These are phyloP conservation scores for Didymella arachidicola DNA, from an alignment of 2,329 filamentous ascomycete genomes.

Conservation along the genomic window DNA sequence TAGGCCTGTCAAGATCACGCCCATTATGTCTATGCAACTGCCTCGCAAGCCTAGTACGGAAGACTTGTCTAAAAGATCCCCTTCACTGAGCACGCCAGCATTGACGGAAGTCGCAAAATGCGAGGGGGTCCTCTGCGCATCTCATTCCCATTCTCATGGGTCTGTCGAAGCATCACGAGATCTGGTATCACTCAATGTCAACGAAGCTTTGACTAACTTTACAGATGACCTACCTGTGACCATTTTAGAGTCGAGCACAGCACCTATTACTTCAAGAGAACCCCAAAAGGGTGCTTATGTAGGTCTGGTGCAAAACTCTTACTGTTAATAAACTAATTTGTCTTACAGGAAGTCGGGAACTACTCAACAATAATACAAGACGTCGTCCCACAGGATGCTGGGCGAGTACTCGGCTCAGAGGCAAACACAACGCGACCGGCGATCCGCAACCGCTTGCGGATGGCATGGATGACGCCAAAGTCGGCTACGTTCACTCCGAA, in stretches of 20 bases:
- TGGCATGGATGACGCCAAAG: background rate
- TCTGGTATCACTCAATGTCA: background rate
- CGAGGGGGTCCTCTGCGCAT: no score
- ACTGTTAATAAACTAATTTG: background rate
- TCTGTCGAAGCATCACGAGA: background rate
- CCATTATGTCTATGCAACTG: conserved; percentile 38
- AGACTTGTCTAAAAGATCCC: background rate
- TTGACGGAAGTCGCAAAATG: background rate
- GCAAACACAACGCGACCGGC: background rate
- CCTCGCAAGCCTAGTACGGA: conserved; percentile 23
- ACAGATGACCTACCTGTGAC: background rate
- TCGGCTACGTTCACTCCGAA: background rate
- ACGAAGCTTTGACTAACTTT: background rate
- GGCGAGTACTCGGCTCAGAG: background rate
- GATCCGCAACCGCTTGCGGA: background rate
- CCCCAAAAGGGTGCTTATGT: background rate
- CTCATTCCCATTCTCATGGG: background rate
- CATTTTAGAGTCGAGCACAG: background rate
- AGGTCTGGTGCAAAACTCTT: background rate
- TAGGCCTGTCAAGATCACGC: conserved; percentile 21
- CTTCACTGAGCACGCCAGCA: background rate
- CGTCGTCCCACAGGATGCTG: background rate
- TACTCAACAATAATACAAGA: background rate
- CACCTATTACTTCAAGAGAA: background rate
- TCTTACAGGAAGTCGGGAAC: background rate